Conservation (phyloP, 352 stramenopile genomes). For the Phytophthora palmivora region DNA sequence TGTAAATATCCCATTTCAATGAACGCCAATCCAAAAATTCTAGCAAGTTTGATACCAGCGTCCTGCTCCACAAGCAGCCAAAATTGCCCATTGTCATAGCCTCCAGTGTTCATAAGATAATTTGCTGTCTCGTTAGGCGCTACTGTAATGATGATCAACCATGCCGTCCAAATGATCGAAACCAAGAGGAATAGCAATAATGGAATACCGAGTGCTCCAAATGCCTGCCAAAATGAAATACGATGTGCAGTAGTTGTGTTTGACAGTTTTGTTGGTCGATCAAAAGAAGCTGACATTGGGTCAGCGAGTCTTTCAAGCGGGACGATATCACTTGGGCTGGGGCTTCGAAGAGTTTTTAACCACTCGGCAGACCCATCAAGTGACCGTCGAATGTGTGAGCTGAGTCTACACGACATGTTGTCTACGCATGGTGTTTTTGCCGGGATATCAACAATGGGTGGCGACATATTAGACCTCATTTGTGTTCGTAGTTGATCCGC, state of each 20-base stretch:
- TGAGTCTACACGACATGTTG: slow-evolving; percentile 8
- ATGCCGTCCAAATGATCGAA: slow-evolving; percentile 42
- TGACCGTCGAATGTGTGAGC: slow-evolving; percentile 13
- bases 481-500: too few relatives aligned
- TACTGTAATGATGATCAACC: slow-evolving; percentile 51
- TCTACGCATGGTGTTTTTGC: neutral
- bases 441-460: neutral
- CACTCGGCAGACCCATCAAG: slow-evolving; percentile 13
- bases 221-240: slow-evolving; percentile 38
- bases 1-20: slow-evolving; percentile 36
- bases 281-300: slow-evolving; percentile 10
- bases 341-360: slow-evolving; percentile 13
- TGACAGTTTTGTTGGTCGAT: slow-evolving; percentile 5
- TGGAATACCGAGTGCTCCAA: slow-evolving; percentile 34
- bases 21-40: slow-evolving; percentile 29
- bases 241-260: slow-evolving; percentile 8
- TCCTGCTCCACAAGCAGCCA: slow-evolving; percentile 45
- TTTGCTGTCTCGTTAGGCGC: slow-evolving; percentile 42
- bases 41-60: slow-evolving; percentile 10
- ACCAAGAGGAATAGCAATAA: slow-evolving; percentile 28
- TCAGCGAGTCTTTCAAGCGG: slow-evolving; percentile 20
- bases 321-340: slow-evolving; percentile 7
- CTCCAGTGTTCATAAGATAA: too few relatives aligned
- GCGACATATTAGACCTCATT: slow-evolving; percentile 14
- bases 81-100: slow-evolving; percentile 60